Base-by-base conservation (phyloP, 331 rosid species). In the Ulmus americana region DNA sequence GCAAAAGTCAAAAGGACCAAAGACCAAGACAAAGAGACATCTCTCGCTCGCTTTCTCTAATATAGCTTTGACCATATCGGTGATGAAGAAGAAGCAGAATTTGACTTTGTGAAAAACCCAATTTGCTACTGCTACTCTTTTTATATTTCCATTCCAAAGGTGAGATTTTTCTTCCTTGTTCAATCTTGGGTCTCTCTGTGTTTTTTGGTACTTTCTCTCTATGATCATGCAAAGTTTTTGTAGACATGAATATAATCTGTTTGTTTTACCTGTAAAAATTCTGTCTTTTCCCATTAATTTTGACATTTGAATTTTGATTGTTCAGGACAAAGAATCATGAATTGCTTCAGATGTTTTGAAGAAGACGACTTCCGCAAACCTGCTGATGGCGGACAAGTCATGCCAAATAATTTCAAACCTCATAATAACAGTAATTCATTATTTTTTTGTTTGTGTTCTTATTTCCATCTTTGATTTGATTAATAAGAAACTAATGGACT, bases 301-400 rank as follows among this genome's bases (percentile, higher is more conserved):
- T 41, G 7, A 41, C 8, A 20, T 59, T 59, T 49, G 14, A 7
- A 13, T 18, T n/a, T 18, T 47, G 58, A 58, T 35, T 3, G 48
- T 66, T 22, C 73, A 79, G 77, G 74, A 62, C 48, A 59, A 64
- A 76, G 69, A 59, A 78, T 73, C 77, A 87, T 90, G 95, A 75
- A 87, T 77, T 87, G 90, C 81, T 90, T 90, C 75, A 71, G 90
- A 63, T 90, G 88, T 64, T 83, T 90, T 79, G 77, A 69, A 52
- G 77, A 72, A 45, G 73, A 81, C 69, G 91, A 85, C 39, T 39
- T 70, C 53, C 73, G 79, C 51, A 74, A 63, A 64, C 56, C 67
- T 62, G 51, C 83, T 50, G 79, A 85, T 49, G 71, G 71, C 61
- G 79, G 83, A 75, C 71, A 55, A 39, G 75, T 48, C 61, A 65